These are phyloP conservation scores for Bacidia gigantensis DNA, from an alignment of 495 filamentous ascomycete species.

Conservation along the genomic window DNA sequence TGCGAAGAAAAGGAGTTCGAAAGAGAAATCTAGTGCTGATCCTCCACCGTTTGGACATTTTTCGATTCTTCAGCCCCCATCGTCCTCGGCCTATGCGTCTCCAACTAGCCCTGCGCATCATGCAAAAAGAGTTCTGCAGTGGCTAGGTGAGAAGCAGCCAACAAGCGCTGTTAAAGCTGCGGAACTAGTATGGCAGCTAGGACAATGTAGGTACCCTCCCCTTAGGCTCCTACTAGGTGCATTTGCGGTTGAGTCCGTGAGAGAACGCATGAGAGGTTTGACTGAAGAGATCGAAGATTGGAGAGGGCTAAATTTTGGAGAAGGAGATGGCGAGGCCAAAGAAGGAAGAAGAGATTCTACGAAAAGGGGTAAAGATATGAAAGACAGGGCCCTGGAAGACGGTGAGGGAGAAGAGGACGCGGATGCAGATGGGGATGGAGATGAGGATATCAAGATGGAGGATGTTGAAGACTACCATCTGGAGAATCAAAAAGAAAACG, in stretches of 20 bases:
- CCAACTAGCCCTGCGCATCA: conserved; percentile 70
- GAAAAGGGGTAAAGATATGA: conserved; percentile 11
- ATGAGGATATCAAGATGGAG: background rate
- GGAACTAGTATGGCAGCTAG: conserved; percentile 93
- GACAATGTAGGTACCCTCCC: conserved; percentile 83
- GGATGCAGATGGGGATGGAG: conserved; percentile 8
- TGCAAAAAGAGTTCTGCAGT: conserved; percentile 87
- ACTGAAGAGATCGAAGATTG: conserved; percentile 94
- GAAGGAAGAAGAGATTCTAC: conserved; percentile 1
- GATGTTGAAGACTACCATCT: no score
- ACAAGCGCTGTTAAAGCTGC: conserved; percentile 86
- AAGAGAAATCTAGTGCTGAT: conserved; percentile 16
- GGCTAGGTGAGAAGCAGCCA: conserved; percentile 83
- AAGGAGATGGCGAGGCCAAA: conserved; percentile 19
- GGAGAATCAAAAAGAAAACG: no score
- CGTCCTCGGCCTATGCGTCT: conserved; percentile 65
- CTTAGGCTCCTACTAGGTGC: conserved; percentile 72
- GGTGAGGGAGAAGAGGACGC: conserved; percentile 10
- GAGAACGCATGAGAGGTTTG: conserved; percentile 74
- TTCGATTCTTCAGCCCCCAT: conserved; percentile 48
- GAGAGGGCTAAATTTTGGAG: conserved; percentile 58
- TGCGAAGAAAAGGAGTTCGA: background rate
- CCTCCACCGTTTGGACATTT: conserved; percentile 77
- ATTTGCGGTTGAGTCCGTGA: conserved; percentile 89
- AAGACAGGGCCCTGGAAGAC: conserved; percentile 4